These are phyloP conservation scores for Vitellaria paradoxa DNA, from an alignment of 179 eudicot species.

Conservation along the genomic window DNA sequence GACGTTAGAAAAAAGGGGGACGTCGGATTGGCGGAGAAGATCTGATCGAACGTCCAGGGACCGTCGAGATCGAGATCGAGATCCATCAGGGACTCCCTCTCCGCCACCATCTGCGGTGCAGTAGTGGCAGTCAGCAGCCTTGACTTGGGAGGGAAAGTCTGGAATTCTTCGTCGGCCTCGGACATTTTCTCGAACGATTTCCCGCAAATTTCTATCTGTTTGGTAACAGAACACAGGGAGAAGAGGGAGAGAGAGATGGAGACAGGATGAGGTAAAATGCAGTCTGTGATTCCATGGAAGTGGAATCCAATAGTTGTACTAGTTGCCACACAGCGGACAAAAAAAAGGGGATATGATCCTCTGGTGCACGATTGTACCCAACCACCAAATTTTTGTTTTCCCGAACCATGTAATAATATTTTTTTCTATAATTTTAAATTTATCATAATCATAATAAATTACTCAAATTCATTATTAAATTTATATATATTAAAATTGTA, in stretches of 20 bases:
- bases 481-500: too few species aligned
- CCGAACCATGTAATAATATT: too few species aligned
- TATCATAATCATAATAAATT: too few species aligned
- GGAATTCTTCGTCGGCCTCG: slow-evolving; percentile 4
- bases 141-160: neutral
- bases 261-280: neutral
- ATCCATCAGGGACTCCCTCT: slow-evolving; percentile 35
- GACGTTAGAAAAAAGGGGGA: slow-evolving; percentile 33
- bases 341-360: neutral
- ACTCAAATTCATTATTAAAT: too few species aligned
- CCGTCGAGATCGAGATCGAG: slow-evolving; percentile 72
- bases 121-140: neutral
- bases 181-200: slow-evolving; percentile 10
- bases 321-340: neutral
- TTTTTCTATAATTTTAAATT: too few species aligned
- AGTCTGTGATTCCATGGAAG: neutral
- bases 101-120: neutral
- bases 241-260: neutral
- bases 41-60: slow-evolving; percentile 79
- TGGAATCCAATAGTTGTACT: slow-evolving; percentile 2
- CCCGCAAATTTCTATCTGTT: neutral
- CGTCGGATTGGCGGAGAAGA: slow-evolving; percentile 21
- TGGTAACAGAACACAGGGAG: neutral
- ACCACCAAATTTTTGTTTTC: too few species aligned
- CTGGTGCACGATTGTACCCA: neutral